Base-by-base conservation (phyloP, 352 stramenopile species). In the Globisporangium irregulare region DNA sequence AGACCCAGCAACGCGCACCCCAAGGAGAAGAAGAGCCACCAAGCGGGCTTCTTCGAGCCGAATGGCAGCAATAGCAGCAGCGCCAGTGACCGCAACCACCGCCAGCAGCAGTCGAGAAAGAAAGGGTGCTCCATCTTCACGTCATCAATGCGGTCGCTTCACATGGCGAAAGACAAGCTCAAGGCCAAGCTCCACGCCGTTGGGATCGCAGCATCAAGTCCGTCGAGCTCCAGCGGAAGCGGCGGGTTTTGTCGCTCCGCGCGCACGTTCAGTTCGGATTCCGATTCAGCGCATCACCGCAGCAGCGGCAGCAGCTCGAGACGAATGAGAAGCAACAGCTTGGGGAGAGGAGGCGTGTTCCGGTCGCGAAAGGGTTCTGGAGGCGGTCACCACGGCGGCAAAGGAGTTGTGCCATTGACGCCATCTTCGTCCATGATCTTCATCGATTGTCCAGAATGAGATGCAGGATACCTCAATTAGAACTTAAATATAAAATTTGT, bases 141-240 rank as follows among this genome's bases (percentile, higher is more conserved):
- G 27, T 22, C 54, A 1, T 59, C 54, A 1, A 24, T 59, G 27
- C 54, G 54, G 14, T 59, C 54, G 2, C 27, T 59, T 18, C 54
- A 59, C 27, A 38, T 59, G 54, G 54, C 34, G 25, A 59, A 59
- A 43, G 54, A 32, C 54, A 59, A 59, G 27, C 54, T 59, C 54
- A 22, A 41, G 25, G 54, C 25, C 27, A 59, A 59, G 27, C 54
- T 59, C 15, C 54, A 59, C 27, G 15, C 15, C 6, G 41, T 50
- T 50, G 54, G 25, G 54, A 15, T 59, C 27, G 54, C 41, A 10
- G 15, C 3, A 9, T 8, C 41, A n/a, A 50, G 41, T 50, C 41
- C 41, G 14, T n/a, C 41, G n/a, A 18, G 1, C 32, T 3, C n/a
- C 50, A 56, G 5, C 22, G 9, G 50, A 56, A 56, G 24, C 14